Evolutionary conservation across 345 rosid genomes (phyloP), one percentile per base, ranked within the genome.

Genomic region (Triadica sebifera): DNA sequence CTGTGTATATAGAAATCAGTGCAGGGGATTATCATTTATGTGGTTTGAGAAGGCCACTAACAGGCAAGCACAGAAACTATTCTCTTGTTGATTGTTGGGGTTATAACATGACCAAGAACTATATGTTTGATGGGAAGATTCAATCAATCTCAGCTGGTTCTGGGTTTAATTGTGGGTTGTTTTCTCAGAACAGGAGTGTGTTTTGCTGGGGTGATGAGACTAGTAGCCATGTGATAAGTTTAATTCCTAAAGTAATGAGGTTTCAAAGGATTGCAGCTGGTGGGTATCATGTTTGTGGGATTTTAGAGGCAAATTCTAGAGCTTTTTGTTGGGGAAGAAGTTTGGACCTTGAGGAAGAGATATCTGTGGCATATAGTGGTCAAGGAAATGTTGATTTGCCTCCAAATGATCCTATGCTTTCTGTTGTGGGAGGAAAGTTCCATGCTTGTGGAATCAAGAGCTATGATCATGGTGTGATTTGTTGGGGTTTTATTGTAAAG

Each of bases 1-100:
- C 92, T 19, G 89, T 90, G 86, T 95, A 93, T 60, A 59, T 85
- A 37, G 99, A 93, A 79, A 81, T 95, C 82, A 93, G 99, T 73
- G 98, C 99, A 0, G 99, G 99, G 0, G 99, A 95, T 85, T 90
- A 93, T 83, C 99, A 95, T 87, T 84, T 95, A 16, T 95, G 99
- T 4, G 99, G 91, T 65, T 81, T 91, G 82, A 84, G 94, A 77
- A 93, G 89, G 75, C 90, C 87, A 13, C 75, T 86, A 70, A 84
- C 83, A 1, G 93, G 91, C 74, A 85, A 79, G 79, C 80, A 69
- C 29, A 76, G 88, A 67, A 82, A 79, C 65, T 74, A 75, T 64
- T 81, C 92, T 4, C 77, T 78, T 63, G 87, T 95, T 70, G 99
- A 95, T 88, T 95, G 99, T 75, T 95, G 99, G 99, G 99, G 99